phyloP scores from a whole-genome alignment of 2,329 filamentous ascomycete species.

The Fusarium transvaalense region DNA sequence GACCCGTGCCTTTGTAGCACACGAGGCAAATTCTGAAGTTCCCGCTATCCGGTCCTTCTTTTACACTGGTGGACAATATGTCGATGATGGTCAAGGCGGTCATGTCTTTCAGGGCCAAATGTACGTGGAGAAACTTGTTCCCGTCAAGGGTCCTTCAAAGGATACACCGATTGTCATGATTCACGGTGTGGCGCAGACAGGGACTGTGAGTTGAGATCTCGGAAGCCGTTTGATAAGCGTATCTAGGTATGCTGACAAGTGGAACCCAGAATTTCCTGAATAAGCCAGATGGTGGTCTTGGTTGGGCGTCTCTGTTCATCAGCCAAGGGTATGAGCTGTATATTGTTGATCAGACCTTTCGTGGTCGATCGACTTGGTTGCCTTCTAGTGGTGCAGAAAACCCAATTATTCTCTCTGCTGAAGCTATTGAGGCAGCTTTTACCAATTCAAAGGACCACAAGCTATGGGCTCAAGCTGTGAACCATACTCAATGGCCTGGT shows the following conservation, averaged over 20 bases:
- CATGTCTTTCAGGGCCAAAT: conserved; percentile 44
- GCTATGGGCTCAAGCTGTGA: conserved; percentile 41
- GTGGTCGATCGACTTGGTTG: conserved; percentile 41
- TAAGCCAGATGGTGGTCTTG: conserved; percentile 42
- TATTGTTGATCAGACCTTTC: conserved; percentile 43
- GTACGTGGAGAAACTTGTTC: conserved; percentile 44
- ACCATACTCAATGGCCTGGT: conserved; percentile 45
- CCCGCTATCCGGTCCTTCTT: conserved; percentile 39
- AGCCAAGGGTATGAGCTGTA: conserved; percentile 44
- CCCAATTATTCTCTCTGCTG: conserved; percentile 32
- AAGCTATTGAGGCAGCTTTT: conserved; percentile 39
- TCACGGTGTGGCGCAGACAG: conserved; percentile 43
- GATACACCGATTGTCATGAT: conserved; percentile 41
- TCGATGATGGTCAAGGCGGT: conserved; percentile 35
- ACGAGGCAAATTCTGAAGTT: conserved; percentile 9
- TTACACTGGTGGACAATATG: conserved; percentile 39
- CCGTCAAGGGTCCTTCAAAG: conserved; percentile 20
- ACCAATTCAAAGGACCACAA: conserved; percentile 35
- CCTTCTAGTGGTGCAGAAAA: conserved; percentile 19
- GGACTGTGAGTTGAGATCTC: conserved; percentile 24
- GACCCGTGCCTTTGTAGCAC: not conserved
- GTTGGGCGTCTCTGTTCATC: conserved; percentile 43
- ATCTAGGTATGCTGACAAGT: not conserved
- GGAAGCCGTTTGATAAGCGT: not conserved
- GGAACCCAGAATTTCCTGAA: conserved; percentile 42